These are phyloP conservation scores for Solanum rostratum DNA, from an alignment of 257 asterid genomes.

Conservation along the genomic window DNA sequence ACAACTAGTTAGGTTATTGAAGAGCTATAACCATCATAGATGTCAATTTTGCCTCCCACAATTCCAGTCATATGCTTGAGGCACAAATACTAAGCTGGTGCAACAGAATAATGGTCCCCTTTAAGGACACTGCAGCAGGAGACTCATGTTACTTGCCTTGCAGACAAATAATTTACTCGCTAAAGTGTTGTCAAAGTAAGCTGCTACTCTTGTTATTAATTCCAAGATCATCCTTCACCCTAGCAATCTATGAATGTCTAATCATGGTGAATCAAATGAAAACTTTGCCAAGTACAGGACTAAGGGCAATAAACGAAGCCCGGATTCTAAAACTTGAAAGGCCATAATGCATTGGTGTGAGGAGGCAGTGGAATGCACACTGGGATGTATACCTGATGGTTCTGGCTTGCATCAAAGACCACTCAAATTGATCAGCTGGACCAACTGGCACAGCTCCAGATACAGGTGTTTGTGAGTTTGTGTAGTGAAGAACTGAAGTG, in stretches of 20 bases:
- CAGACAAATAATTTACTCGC: neutral
- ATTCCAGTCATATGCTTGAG: neutral
- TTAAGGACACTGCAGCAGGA: neutral
- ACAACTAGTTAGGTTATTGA: neutral
- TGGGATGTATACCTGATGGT: slow-evolving; percentile 22
- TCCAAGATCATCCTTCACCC: neutral
- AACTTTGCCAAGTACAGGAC: neutral
- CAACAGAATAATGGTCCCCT: neutral
- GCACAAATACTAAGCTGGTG: neutral
- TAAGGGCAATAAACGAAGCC: neutral
- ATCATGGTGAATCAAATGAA: neutral
- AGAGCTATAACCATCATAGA: neutral
- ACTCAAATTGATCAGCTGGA: slow-evolving; percentile 26
- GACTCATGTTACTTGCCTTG: neutral
- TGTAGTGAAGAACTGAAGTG: slow-evolving; percentile 33
- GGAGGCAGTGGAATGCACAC: neutral
- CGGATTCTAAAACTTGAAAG: neutral
- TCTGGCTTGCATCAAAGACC: slow-evolving; percentile 42
- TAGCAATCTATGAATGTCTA: neutral
- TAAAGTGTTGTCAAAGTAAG: neutral
- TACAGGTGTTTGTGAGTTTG: slow-evolving; percentile 14
- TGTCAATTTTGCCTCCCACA: neutral
- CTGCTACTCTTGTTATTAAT: neutral
- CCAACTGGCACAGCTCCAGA: slow-evolving; percentile 29
- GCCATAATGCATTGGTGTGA: neutral